Evolutionary conservation across 495 filamentous ascomycete species (phyloP), one percentile per base, ranked within the genome.

Genomic region (Pyrenula aspistea): DNA sequence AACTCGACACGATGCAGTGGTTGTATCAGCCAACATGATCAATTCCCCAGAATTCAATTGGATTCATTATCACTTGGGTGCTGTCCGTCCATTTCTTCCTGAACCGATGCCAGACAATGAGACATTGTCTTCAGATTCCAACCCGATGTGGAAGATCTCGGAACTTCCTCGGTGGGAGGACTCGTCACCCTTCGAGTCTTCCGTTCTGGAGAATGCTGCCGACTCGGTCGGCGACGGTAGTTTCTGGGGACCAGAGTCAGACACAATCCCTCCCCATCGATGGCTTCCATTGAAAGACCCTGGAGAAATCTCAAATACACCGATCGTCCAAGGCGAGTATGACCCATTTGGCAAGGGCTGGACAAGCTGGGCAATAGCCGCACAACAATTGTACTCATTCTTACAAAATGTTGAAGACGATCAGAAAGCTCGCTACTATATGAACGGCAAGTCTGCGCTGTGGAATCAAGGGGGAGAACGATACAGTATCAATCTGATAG

Each of bases 321-420:
- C 74, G 2, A 72, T 74, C 59, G 63, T 53, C 1, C 19, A 61
- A 19, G 54, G 59, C 8, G 49, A 57, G 10, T 67, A 67, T 48
- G 53, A 66, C 53, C 48, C 61, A 1, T 60, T 62, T 55, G 65
- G 65, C 1, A 58, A 60, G 2, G 67, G 65, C 52, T 68, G 67
- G 68, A 58, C 57, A n/a, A 67, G 63, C 8, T 78, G 75, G 75
- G 65, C 71, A 23, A 61, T 76, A 19, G 71, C 73, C 12, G 73
- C 75, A 25, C 75, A 78, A 58, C 67, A 68, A 57, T 75, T 77
- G 48, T 78, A 77, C 56, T 75, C 72, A 11, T 66, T 78, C 47
- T 65, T 78, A 20, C 62, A 71, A 36, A 71, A 77, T 56, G 62
- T 78, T 2, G 75, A 78, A 54, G 64, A 73, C 15, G 61, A 70